These are phyloP conservation scores for Trichopus zeylanicus DNA, from an alignment of 116 monocot species.

Conservation along the genomic window DNA sequence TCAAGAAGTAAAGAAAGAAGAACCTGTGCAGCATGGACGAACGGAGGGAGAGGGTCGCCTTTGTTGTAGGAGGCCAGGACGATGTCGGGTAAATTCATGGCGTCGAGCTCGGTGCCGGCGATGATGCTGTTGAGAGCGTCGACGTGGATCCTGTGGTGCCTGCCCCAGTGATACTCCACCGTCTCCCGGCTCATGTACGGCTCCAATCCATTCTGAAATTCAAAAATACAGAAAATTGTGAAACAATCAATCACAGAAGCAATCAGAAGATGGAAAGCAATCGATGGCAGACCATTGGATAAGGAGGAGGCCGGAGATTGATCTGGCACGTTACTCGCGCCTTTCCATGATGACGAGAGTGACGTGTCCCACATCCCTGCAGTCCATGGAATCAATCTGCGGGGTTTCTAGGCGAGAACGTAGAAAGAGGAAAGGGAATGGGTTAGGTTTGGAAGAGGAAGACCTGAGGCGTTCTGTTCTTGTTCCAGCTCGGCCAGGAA, in stretches of 20 bases:
- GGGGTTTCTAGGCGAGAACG: too few relatives aligned
- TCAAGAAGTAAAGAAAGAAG: background rate
- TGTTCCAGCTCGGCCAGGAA: too few relatives aligned
- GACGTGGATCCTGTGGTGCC: slow-evolving; percentile 64
- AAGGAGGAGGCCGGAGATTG: slow-evolving; percentile 65
- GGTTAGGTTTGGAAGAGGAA: too few relatives aligned
- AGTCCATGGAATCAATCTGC: too few relatives aligned
- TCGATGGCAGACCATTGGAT: slow-evolving; percentile 30
- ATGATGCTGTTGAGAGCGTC: slow-evolving; percentile 60
- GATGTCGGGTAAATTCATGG: slow-evolving; percentile 44
- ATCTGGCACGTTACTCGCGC: too few relatives aligned
- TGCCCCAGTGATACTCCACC: slow-evolving; percentile 69
- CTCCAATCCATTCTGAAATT: slow-evolving; percentile 58
- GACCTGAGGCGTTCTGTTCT: too few relatives aligned
- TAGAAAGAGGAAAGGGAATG: too few relatives aligned
- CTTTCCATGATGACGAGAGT: too few relatives aligned
- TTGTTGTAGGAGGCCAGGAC: slow-evolving; percentile 59
- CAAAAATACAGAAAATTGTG: background rate
- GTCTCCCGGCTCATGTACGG: slow-evolving; percentile 79
- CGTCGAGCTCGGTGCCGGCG: slow-evolving; percentile 48
- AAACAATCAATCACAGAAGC: background rate
- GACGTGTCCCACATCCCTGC: too few relatives aligned
- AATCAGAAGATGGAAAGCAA: background rate
- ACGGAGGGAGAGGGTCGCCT: slow-evolving; percentile 56
- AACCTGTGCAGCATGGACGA: slow-evolving; percentile 81